These are phyloP conservation scores for Schwanniomyces vanrijiae DNA, from an alignment of 805 yeast species.

Conservation along the genomic window DNA sequence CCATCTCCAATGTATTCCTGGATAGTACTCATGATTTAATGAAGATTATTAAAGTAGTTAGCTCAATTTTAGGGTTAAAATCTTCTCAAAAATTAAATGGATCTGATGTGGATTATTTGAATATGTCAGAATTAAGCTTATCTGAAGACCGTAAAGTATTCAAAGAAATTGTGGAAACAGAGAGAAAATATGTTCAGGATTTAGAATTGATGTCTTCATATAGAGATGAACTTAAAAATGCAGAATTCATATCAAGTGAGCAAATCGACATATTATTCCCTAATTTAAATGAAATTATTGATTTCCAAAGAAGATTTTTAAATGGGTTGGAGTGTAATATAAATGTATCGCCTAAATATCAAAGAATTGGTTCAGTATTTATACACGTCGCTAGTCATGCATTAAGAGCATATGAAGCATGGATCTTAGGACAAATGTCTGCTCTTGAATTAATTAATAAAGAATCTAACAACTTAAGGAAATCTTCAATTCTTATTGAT, in stretches of 20 bases:
- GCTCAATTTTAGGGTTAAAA: slow-evolving; percentile 45
- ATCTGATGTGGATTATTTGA: slow-evolving; percentile 7
- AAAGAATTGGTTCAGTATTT: slow-evolving; percentile 87
- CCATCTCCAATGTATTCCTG: slow-evolving; percentile 85
- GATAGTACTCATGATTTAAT: slow-evolving; percentile 77
- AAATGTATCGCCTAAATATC: slow-evolving; percentile 67
- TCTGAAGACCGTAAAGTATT: slow-evolving; percentile 73
- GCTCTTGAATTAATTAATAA: slow-evolving; percentile 78
- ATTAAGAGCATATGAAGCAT: slow-evolving; percentile 87
- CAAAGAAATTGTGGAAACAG: slow-evolving; percentile 83
- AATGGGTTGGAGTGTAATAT: slow-evolving; percentile 89
- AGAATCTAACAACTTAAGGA: slow-evolving; percentile 57
- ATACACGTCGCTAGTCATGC: slow-evolving; percentile 77
- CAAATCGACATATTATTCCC: slow-evolving; percentile 83
- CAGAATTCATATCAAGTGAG: slow-evolving; percentile 73
- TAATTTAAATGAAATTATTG: slow-evolving; percentile 76
- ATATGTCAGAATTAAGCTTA: slow-evolving; percentile 25
- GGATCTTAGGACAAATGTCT: slow-evolving; percentile 87
- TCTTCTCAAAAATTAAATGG: slow-evolving; percentile 3
- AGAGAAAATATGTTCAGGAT: slow-evolving; percentile 90
- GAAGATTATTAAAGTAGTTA: slow-evolving; percentile 72
- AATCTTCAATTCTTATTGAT: slow-evolving; percentile 61
- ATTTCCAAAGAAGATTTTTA: slow-evolving; percentile 86
- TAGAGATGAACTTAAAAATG: slow-evolving; percentile 62
- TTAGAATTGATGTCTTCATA: slow-evolving; percentile 71